Conservation (phyloP, 2,329 filamentous ascomycete species). For the Cadophora sp. region DNA sequence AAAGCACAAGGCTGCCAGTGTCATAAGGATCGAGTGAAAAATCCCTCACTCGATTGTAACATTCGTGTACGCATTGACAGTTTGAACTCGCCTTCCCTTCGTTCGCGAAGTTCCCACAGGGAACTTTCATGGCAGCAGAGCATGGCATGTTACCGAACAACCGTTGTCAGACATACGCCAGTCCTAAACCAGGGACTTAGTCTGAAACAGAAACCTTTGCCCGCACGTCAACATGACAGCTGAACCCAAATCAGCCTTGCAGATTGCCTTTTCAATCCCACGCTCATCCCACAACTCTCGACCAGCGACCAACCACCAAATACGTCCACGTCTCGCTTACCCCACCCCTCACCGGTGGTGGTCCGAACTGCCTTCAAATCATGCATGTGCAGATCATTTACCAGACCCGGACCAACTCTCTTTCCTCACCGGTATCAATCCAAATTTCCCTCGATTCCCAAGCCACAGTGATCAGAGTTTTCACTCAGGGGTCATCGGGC, state of each 20-base stretch:
- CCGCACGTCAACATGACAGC: neutral
- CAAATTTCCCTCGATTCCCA: neutral
- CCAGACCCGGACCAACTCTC: neutral
- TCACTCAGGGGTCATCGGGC: neutral
- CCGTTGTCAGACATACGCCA: neutral
- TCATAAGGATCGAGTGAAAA: neutral
- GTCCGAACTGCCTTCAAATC: neutral
- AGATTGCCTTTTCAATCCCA: constrained; percentile 6
- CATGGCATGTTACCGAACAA: neutral
- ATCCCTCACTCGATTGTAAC: neutral
- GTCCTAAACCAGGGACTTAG: neutral
- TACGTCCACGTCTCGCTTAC: no score
- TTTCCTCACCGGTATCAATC: neutral
- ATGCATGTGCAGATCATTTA: neutral
- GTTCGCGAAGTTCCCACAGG: no score
- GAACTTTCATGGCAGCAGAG: neutral
- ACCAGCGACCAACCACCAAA: no score
- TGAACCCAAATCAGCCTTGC: neutral
- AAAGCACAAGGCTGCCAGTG: neutral
- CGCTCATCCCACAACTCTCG: neutral
- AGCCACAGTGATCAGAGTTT: neutral
- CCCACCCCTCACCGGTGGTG: no score
- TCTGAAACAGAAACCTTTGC: neutral
- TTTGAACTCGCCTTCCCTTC: neutral
- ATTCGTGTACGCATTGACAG: neutral